phyloP scores from a whole-genome alignment of 169 alveolate species.

The Plasmodium gaboni region DNA sequence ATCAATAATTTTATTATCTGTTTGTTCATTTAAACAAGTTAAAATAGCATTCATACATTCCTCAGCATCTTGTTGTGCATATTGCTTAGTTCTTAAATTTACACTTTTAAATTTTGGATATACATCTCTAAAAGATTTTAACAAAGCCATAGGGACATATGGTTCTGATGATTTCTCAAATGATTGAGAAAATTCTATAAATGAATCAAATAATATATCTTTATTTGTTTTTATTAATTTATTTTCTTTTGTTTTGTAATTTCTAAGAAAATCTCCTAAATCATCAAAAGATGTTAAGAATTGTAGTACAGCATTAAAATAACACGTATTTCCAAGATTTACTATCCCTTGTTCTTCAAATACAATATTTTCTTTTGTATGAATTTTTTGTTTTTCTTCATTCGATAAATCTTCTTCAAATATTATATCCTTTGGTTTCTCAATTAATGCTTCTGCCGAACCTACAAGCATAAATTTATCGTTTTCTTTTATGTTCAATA shows the following conservation, averaged over 20 bases:
- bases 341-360: slow-evolving; percentile 89
- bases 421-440: slow-evolving; percentile 85
- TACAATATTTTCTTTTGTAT: slow-evolving; percentile 64
- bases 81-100: slow-evolving; percentile 64
- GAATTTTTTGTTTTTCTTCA: slow-evolving; percentile 92
- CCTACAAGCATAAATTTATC: slow-evolving; percentile 93
- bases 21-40: slow-evolving; percentile 75
- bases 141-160: slow-evolving; percentile 53
- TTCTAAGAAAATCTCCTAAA: slow-evolving; percentile 80
- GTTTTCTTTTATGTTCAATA: slow-evolving; percentile 86
- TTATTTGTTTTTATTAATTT: slow-evolving; percentile 21
- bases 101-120: slow-evolving; percentile 67
- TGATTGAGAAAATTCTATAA: slow-evolving; percentile 78
- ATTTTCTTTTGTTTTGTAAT: slow-evolving; percentile 36
- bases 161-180: slow-evolving; percentile 77
- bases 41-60: slow-evolving; percentile 86
- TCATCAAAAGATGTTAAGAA: slow-evolving; percentile 87
- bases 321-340: slow-evolving; percentile 97
- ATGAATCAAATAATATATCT: slow-evolving; percentile 76
- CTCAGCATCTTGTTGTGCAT: slow-evolving; percentile 83
- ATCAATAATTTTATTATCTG: slow-evolving; percentile 52
- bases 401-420: slow-evolving; percentile 95
- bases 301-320: slow-evolving; percentile 93
- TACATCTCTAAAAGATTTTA: slow-evolving; percentile 72
- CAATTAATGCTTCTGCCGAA: slow-evolving; percentile 90